phyloP scores from a whole-genome alignment of 805 yeast species.

The Candida pseudofarinosa region DNA sequence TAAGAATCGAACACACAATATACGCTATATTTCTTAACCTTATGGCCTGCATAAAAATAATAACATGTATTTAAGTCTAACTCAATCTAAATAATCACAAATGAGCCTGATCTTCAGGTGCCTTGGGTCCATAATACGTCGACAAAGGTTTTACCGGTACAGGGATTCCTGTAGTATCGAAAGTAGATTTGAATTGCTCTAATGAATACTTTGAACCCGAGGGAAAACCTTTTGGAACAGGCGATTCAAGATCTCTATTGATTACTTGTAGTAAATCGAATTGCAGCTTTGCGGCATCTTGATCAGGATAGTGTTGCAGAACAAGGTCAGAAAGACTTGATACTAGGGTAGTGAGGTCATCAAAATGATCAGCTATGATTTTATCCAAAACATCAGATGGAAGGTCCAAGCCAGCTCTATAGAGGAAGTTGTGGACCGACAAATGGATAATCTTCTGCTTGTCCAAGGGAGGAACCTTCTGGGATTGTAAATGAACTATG shows the following conservation, averaged over 20 bases:
- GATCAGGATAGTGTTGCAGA: not conserved
- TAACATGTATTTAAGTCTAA: not conserved
- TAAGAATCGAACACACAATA: no score
- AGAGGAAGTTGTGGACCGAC: constrained; percentile 24
- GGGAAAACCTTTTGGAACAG: constrained; percentile 42
- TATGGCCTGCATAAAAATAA: not conserved
- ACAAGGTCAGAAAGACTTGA: constrained; percentile 2
- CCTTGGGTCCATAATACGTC: constrained; percentile 21
- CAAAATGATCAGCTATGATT: constrained; percentile 9
- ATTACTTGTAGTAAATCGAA: constrained; percentile 9
- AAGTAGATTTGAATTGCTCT: constrained; percentile 53
- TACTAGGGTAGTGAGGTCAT: constrained; percentile 6
- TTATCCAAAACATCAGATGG: constrained; percentile 22
- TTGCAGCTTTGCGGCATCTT: not conserved
- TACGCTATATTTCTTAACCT: not conserved
- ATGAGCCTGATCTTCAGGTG: constrained; percentile 12
- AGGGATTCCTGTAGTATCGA: constrained; percentile 59
- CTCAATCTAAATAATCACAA: constrained; percentile 8
- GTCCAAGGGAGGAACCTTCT: constrained; percentile 19
- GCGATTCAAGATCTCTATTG: constrained; percentile 14
- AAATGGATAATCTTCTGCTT: constrained; percentile 18
- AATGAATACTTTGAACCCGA: constrained; percentile 45
- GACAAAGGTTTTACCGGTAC: constrained; percentile 38
- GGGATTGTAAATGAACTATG: constrained; percentile 51
- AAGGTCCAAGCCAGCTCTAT: constrained; percentile 17